Evolutionary conservation across 23 red algal species (phyloP), one percentile per base, ranked within the genome.

Genomic region (Gracilaria caudata): DNA sequence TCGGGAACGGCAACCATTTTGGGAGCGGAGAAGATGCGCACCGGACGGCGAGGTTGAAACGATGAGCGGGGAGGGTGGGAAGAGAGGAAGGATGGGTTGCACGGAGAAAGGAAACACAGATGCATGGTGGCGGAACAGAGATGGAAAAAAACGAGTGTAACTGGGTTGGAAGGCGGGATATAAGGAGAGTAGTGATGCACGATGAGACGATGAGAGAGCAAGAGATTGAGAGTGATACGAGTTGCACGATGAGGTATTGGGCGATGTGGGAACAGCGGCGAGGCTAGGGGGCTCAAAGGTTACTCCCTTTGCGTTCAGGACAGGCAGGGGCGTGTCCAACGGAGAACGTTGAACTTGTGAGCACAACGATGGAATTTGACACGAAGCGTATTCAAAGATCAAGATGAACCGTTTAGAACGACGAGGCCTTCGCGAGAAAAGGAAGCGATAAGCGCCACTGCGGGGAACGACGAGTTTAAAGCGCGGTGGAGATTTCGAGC

Each of bases 1-100:
- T 89, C 85, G 35, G 85, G 85, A 23, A 72, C 85, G 68, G 71
- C 46, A 20, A 89, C 85, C 85, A 89, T 89, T 75, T 75, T 75
- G 70, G 70, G 39, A 46, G 33, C 20, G 37, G 37, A 66, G 30
- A 66, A 0, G 10, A 36, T 33, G 61, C 61, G 61, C 30, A 66
- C 0, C 28, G 61, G 61, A 66, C 61, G 61, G 29, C 61, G 61
- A 17, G 61, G 36, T 43, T 75, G 70, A 75, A 43, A 40, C n/a
- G 70, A 33, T 16, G 40, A 49, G 43, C n/a, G 70, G 4, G 70
- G 26, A 40, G 70, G 21, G 14, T 4, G 39, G 1, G 70, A 75
- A 29, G 40, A 46, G 49, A 45, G 39, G 13, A 75, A 75, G 32
- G 70, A 29, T 24, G 70, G 70, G 70, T 25, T 43, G 70, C 37